A percentile compares a stretch with the other conserved stretches of the same genome.
Evolutionary conservation across 495 filamentous ascomycete species (phyloP).

Genomic region (Lepidopterella palustris): DNA sequence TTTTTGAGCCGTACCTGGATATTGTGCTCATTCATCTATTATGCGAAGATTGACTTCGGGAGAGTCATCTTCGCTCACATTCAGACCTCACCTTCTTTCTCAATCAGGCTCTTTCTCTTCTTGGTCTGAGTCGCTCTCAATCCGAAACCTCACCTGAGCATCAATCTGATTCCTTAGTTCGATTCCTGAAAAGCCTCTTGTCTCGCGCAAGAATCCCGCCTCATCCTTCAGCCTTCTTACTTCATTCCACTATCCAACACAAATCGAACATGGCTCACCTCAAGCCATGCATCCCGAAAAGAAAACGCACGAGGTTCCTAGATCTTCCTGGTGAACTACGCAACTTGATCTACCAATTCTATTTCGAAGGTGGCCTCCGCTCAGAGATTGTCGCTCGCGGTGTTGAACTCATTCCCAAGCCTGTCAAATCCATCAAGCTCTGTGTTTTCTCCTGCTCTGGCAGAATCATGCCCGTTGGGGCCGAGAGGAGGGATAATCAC

Average conservation of each 20-base stretch:
- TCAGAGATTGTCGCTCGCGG: conserved; percentile 12
- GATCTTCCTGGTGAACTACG: conserved; percentile 20
- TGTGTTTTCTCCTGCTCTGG: background rate
- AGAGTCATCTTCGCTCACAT: too few species aligned
- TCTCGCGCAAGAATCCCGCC: background rate
- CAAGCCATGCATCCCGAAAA: background rate
- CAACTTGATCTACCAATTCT: conserved; percentile 18
- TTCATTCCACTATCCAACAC: too few species aligned
- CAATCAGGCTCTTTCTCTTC: too few species aligned
- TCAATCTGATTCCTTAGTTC: too few species aligned
- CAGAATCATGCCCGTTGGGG: background rate
- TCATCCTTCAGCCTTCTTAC: background rate
- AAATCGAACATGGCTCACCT: too few species aligned
- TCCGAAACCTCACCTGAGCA: too few species aligned
- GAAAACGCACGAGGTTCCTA: conserved; percentile 14
- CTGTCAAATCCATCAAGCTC: conserved; percentile 3
- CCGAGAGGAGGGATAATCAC: background rate
- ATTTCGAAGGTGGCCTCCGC: conserved; percentile 12
- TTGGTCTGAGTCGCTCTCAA: too few species aligned
- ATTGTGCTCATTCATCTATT: too few species aligned
- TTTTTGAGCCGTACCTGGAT: too few species aligned
- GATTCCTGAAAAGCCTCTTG: too few species aligned
- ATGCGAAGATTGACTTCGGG: too few species aligned
- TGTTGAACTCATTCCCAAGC: background rate
- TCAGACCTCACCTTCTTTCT: too few species aligned